Conservation (phyloP, 164 flowering plant species). For the Vitis amurensis region DNA sequence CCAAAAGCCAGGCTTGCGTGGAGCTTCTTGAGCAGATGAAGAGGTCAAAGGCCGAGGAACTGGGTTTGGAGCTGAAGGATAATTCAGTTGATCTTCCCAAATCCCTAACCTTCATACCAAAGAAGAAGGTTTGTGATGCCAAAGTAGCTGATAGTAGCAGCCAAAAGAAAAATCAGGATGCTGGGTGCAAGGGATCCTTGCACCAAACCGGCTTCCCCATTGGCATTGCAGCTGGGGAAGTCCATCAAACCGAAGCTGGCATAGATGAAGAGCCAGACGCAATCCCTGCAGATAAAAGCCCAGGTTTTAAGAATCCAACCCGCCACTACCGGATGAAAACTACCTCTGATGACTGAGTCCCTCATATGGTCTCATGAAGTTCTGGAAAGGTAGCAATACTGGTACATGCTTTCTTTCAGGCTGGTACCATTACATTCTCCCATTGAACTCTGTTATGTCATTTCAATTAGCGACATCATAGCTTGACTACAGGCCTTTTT, state of each 20-base stretch:
- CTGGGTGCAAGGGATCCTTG: neutral
- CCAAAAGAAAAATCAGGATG: neutral
- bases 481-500: neutral
- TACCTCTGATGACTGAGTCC: neutral
- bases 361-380: neutral
- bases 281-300: neutral
- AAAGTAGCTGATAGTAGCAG: neutral
- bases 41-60: neutral
- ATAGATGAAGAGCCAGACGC: neutral
- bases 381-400: neutral
- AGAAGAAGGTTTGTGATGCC: slow-evolving; percentile 1
- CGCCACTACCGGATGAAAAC: slow-evolving; percentile 2
- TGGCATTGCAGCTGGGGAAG: neutral
- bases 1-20: slow-evolving; percentile 1
- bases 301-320: neutral
- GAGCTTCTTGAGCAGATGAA: slow-evolving; percentile 3
- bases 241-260: neutral
- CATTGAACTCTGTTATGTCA: neutral
- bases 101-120: slow-evolving; percentile 9
- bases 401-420: neutral
- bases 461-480: neutral
- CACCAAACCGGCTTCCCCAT: neutral
- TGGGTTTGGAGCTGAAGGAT: neutral
- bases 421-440: neutral
- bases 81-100: slow-evolving; percentile 6